Evolutionary conservation across 306 rosid genomes (phyloP).

Genomic region (Pterocarpus macrocarpus): DNA sequence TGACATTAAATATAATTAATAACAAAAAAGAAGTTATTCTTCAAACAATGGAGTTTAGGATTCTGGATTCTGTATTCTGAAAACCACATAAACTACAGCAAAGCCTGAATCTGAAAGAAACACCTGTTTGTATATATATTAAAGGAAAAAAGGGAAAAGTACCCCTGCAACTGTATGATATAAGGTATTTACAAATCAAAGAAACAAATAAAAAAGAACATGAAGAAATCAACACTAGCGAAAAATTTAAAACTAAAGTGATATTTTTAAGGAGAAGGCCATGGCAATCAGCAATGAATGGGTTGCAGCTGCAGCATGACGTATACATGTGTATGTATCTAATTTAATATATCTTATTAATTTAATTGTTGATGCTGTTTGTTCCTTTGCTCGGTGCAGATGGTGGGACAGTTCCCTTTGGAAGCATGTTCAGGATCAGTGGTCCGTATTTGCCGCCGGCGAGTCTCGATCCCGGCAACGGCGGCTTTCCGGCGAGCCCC

Average conservation of each 20-base stretch:
- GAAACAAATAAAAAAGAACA: not conserved
- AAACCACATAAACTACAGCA: not conserved
- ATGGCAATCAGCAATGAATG: slow-evolving; percentile 12
- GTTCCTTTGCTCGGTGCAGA: slow-evolving; percentile 76
- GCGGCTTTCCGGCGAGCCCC: slow-evolving; percentile 9
- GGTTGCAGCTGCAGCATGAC: not conserved
- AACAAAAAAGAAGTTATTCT: no score
- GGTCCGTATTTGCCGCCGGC: slow-evolving; percentile 51
- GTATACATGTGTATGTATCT: no score
- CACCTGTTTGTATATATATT: not conserved
- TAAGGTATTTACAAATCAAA: slow-evolving; percentile 33
- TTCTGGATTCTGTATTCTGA: no score
- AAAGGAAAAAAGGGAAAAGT: not conserved
- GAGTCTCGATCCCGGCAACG: slow-evolving; percentile 18
- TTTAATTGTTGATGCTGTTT: slow-evolving; percentile 62
- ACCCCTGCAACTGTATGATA: slow-evolving; percentile 5
- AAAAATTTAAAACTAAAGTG: not conserved
- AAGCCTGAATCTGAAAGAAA: slow-evolving; percentile 21
- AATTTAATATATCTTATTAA: no score
- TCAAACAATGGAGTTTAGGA: no score
- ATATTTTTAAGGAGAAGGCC: not conserved
- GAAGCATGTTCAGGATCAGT: slow-evolving; percentile 68
- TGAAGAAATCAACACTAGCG: not conserved
- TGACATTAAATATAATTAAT: not conserved
- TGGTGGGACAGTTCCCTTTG: slow-evolving; percentile 63